Conservation (phyloP, 192 early-diverging fungal genomes). For the Backusella luteola region DNA sequence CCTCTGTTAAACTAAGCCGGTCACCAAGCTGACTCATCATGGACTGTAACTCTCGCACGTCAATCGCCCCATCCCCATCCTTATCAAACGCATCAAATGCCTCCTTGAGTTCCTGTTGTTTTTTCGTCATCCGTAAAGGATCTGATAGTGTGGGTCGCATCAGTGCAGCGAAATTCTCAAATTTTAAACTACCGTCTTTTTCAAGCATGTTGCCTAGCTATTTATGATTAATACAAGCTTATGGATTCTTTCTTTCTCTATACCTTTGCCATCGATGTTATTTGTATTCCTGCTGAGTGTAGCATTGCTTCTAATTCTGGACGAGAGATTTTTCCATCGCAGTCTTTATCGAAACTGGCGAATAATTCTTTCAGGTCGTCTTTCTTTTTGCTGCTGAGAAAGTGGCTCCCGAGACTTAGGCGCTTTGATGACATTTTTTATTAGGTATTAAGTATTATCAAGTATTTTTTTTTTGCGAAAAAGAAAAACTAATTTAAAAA, state of each 20-base stretch:
- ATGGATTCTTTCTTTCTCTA: slow-evolving; percentile 50
- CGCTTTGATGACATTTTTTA: slow-evolving; percentile 17
- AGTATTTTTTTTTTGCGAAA: neutral
- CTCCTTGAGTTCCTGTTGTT: slow-evolving; percentile 27
- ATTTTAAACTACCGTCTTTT: slow-evolving; percentile 54
- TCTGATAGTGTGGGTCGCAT: slow-evolving; percentile 45
- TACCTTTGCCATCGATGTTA: slow-evolving; percentile 56
- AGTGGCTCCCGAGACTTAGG: slow-evolving; percentile 14
- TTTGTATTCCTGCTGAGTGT: slow-evolving; percentile 40
- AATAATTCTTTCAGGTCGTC: slow-evolving; percentile 41
- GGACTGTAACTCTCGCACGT: slow-evolving; percentile 18
- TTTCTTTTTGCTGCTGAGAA: slow-evolving; percentile 23
- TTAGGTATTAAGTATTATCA: neutral
- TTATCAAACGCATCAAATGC: slow-evolving; percentile 37
- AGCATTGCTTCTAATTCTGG: slow-evolving; percentile 41
- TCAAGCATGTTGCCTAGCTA: slow-evolving; percentile 36
- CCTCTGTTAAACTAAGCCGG: slow-evolving; percentile 22
- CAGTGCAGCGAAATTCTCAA: slow-evolving; percentile 58
- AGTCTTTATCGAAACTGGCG: slow-evolving; percentile 46
- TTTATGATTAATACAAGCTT: slow-evolving; percentile 43
- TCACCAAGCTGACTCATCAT: slow-evolving; percentile 37
- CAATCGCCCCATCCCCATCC: slow-evolving; percentile 35
- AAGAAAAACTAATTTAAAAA: neutral
- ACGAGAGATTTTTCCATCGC: slow-evolving; percentile 36
- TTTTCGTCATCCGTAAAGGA: neutral